Percentiles rank a stretch among this genome's conserved stretches.
Conservation (phyloP, 169 alveolate species). For the Plasmodium gallinaceum region DNA sequence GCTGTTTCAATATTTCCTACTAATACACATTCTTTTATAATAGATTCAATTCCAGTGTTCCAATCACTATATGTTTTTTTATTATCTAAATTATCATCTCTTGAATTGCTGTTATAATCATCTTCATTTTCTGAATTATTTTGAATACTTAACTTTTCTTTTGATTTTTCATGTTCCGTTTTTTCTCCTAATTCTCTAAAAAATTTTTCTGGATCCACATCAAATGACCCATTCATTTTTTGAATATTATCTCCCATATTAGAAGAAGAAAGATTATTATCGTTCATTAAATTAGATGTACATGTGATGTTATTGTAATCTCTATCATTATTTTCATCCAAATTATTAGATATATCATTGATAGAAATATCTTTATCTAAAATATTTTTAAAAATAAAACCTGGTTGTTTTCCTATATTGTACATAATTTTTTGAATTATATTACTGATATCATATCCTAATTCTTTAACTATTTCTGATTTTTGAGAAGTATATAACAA, state of each 20-base stretch:
- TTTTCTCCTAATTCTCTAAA: conserved; percentile 82
- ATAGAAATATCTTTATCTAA: conserved; percentile 1
- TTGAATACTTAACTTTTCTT: conserved; percentile 14
- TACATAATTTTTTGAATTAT: conserved; percentile 17
- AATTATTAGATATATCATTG: not conserved
- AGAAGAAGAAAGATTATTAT: not conserved
- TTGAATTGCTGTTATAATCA: not conserved
- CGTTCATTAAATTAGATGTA: not conserved
- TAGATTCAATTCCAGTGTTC: conserved; percentile 73
- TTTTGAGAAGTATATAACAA: conserved; percentile 51
- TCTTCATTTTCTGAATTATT: not conserved
- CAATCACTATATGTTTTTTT: conserved; percentile 10
- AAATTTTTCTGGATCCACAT: conserved; percentile 82
- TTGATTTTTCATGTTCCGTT: conserved; percentile 45
- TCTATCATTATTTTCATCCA: not conserved
- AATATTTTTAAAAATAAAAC: conserved; percentile 52
- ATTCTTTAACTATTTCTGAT: conserved; percentile 54
- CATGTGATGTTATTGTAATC: not conserved
- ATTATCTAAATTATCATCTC: not conserved
- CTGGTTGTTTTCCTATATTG: conserved; percentile 60
- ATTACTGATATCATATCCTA: conserved; percentile 65
- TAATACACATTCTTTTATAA: conserved; percentile 75
- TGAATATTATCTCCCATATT: not conserved
- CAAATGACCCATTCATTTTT: conserved; percentile 22
- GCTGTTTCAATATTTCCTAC: conserved; percentile 84